Evolutionary conservation across 2,329 filamentous ascomycete species (phyloP).

Genomic region (Penicillium brevicompactum): DNA sequence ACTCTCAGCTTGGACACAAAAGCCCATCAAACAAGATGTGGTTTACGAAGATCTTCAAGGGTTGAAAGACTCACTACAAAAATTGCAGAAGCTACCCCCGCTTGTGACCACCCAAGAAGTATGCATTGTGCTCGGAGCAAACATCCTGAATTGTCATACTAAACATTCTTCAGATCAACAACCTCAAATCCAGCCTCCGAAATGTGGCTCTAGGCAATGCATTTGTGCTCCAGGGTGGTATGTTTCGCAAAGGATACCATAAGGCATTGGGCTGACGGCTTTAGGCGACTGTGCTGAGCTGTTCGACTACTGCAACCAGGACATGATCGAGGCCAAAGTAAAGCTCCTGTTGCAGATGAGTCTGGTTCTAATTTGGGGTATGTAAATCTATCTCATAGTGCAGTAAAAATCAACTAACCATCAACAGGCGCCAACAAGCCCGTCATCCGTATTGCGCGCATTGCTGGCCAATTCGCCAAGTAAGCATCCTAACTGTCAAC

Average conservation of each 20-base stretch:
- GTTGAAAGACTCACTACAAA: slow-evolving; percentile 42
- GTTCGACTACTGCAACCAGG: slow-evolving; percentile 92
- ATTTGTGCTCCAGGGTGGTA: slow-evolving; percentile 89
- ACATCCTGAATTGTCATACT: slow-evolving; percentile 4
- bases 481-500: slow-evolving; percentile 16
- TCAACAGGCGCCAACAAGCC: slow-evolving; percentile 62
- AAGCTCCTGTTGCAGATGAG: slow-evolving; percentile 98
- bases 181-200: slow-evolving; percentile 73
- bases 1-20: slow-evolving; percentile 43
- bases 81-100: slow-evolving; percentile 49
- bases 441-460: slow-evolving; percentile 90
- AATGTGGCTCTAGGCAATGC: slow-evolving; percentile 89
- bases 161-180: slow-evolving; percentile 60
- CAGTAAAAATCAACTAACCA: slow-evolving; percentile 1
- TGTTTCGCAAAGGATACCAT: slow-evolving; percentile 10
- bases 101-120: slow-evolving; percentile 51
- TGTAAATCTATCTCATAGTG: slow-evolving; percentile 41
- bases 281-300: slow-evolving; percentile 84
- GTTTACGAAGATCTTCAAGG: slow-evolving; percentile 47
- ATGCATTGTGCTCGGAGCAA: slow-evolving; percentile 1
- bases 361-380: slow-evolving; percentile 85
- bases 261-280: background rate
- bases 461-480: slow-evolving; percentile 98
- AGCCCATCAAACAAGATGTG: slow-evolving; percentile 51
- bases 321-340: slow-evolving; percentile 91